phyloP scores from a whole-genome alignment of 108 stramenopile genomes.

The Schizochytrium sp. region DNA sequence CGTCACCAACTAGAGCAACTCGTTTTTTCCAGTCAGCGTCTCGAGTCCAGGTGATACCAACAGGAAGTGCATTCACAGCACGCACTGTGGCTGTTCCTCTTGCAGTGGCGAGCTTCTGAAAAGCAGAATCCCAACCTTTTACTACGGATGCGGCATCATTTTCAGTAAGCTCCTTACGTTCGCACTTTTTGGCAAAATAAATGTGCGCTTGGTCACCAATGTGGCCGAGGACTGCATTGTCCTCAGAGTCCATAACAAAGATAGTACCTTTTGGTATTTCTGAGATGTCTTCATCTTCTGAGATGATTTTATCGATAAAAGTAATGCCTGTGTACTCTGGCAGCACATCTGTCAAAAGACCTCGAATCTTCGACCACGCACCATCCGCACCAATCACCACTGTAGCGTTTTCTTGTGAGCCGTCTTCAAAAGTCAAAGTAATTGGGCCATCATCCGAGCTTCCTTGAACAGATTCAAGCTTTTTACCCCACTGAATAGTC shows the following conservation, averaged over 20 bases:
- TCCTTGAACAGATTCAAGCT: background rate
- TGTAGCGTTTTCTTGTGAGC: background rate
- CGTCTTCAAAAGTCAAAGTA: background rate
- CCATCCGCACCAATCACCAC: slow-evolving; percentile 41
- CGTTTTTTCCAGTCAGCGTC: slow-evolving; percentile 23
- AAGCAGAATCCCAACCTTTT: background rate
- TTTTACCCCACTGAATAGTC: background rate
- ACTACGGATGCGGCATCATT: background rate
- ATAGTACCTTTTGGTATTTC: background rate
- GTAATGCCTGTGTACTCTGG: slow-evolving; percentile 41
- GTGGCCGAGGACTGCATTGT: slow-evolving; percentile 30
- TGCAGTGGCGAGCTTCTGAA: background rate
- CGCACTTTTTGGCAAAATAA: slow-evolving; percentile 11
- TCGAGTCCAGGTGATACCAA: slow-evolving; percentile 22
- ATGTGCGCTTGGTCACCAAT: slow-evolving; percentile 24
- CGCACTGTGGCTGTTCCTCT: background rate
- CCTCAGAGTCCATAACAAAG: background rate
- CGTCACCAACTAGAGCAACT: slow-evolving; percentile 43
- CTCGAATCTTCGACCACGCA: slow-evolving; percentile 3
- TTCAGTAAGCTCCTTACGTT: background rate
- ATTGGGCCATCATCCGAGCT: background rate
- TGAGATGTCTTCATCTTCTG: background rate
- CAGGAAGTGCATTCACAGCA: background rate
- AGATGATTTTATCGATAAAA: background rate
- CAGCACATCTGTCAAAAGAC: background rate